These are phyloP conservation scores for Beauveria asiatica DNA, from an alignment of 2,329 filamentous ascomycete genomes.

Conservation along the genomic window DNA sequence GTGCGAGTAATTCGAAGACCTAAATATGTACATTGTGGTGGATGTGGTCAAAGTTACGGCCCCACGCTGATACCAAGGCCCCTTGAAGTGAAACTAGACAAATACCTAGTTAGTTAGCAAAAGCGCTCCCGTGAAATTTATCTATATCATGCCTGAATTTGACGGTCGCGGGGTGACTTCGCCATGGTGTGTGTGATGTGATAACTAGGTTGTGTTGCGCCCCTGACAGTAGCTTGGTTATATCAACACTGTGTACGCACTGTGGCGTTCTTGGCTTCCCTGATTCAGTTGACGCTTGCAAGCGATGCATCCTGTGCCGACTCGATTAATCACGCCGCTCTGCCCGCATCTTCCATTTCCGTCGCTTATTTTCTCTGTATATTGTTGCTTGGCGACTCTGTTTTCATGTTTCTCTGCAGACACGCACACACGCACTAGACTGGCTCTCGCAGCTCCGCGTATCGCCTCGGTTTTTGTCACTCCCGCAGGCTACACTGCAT, in stretches of 20 bases:
- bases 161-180: no score
- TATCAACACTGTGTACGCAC: background rate
- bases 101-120: no score
- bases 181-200: no score
- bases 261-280: background rate
- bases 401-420: background rate
- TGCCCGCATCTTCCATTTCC: no score
- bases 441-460: background rate
- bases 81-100: no score
- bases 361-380: background rate
- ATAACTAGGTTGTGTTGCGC: no score
- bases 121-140: no score
- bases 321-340: background rate
- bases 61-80: background rate
- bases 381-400: background rate
- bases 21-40: background rate
- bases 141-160: no score
- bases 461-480: background rate
- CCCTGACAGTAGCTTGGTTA: no score
- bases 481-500: background rate
- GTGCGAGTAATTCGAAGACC: background rate
- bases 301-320: background rate
- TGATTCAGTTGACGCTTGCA: background rate
- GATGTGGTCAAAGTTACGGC: background rate
- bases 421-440: background rate